These are phyloP conservation scores for Phyllosticta citrichinensis DNA, from an alignment of 2,329 filamentous ascomycete species.

Conservation along the genomic window DNA sequence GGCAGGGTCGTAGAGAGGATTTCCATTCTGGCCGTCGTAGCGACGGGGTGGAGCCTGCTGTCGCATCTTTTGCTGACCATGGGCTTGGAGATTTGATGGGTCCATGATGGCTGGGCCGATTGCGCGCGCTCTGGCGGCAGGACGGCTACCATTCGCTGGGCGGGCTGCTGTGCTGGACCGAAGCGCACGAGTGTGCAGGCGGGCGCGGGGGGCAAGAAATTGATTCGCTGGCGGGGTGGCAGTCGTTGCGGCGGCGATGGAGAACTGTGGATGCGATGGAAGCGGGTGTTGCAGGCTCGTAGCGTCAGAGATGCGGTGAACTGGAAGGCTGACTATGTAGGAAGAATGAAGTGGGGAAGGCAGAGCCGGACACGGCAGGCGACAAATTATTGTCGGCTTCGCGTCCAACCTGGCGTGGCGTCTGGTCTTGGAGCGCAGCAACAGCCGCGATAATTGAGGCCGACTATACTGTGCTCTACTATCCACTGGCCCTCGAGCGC, in stretches of 20 bases:
- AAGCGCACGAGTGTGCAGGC: conserved; percentile 1
- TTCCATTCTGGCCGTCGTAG: conserved; percentile 42
- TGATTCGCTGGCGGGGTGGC: conserved; percentile 12
- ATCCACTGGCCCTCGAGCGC: neutral
- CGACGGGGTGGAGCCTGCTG: conserved; percentile 27
- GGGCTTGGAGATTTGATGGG: conserved; percentile 25
- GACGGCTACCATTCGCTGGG: conserved; percentile 15
- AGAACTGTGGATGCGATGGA: conserved; percentile 21
- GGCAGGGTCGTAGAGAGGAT: conserved; percentile 36
- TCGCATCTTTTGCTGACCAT: conserved; percentile 29
- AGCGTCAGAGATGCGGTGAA: conserved; percentile 12
- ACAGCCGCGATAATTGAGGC: neutral
- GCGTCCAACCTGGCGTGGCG: neutral
- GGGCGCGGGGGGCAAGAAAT: conserved; percentile 1
- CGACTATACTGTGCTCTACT: neutral
- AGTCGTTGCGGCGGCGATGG: conserved; percentile 24
- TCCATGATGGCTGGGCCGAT: conserved; percentile 25
- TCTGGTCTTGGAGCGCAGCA: neutral
- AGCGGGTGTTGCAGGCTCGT: conserved; percentile 12
- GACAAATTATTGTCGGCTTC: neutral
- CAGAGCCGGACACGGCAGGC: conserved; percentile 2
- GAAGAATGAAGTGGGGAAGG: conserved; percentile 10
- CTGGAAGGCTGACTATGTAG: conserved; percentile 4
- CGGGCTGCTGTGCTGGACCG: neutral
- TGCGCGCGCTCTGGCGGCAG: conserved; percentile 16